Conservation (phyloP, 495 filamentous ascomycete species). For the Penicillium pancosmium region DNA sequence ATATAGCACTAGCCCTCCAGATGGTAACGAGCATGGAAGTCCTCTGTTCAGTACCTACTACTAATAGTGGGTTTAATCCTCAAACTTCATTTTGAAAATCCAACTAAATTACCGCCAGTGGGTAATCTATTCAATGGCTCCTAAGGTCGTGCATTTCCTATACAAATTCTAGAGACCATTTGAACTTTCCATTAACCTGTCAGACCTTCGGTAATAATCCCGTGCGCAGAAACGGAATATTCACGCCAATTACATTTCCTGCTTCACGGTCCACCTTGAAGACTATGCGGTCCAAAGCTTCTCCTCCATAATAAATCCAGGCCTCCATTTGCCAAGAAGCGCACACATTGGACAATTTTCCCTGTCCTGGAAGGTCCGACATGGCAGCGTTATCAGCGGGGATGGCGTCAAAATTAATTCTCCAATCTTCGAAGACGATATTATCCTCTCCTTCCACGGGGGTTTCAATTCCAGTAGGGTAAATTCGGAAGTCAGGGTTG, state of each 20-base stretch:
- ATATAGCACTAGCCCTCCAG: no score
- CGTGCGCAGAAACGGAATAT: slow-evolving; percentile 11
- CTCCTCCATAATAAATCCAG: slow-evolving; percentile 20
- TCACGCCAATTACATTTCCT: slow-evolving; percentile 18
- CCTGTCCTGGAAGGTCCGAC: slow-evolving; percentile 21
- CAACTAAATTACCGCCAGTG: no score
- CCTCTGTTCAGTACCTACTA: no score
- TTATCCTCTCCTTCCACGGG: slow-evolving; percentile 6
- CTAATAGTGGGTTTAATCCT: no score
- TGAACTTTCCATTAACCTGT: no score
- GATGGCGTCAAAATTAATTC: slow-evolving; percentile 17
- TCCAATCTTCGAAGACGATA: slow-evolving; percentile 16
- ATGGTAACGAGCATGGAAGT: no score
- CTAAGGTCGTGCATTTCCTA: no score
- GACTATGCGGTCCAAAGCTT: slow-evolving; percentile 19
- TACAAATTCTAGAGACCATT: no score
- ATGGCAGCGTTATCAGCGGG: slow-evolving; percentile 12
- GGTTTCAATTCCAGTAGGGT: slow-evolving; percentile 14
- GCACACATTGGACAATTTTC: slow-evolving; percentile 5
- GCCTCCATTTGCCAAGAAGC: slow-evolving; percentile 18
- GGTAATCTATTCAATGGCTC: no score
- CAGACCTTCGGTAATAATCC: no score
- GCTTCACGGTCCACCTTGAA: slow-evolving; percentile 15
- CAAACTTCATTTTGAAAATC: no score
- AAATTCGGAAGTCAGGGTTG: slow-evolving; percentile 10